Percentiles rank a stretch among this genome's conserved stretches.
Conservation (phyloP, 1,284 basidiomycete genomes). For the Cryptococcus sp. region DNA sequence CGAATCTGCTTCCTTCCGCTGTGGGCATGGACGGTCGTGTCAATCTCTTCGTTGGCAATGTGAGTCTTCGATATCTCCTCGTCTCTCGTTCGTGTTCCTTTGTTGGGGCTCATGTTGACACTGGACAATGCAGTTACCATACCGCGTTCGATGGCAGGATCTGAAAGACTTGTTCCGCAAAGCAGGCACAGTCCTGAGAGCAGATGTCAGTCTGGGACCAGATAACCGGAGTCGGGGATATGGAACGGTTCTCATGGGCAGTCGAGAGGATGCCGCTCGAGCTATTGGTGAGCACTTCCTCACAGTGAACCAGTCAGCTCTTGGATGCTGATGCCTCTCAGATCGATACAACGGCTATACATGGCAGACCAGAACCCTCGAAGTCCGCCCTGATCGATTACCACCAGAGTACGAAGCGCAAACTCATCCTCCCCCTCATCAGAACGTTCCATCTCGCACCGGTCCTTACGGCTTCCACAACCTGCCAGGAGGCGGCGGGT, state of each 20-base stretch:
- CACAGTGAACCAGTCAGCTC: neutral
- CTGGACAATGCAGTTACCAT: constrained; percentile 67
- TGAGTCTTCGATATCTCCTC: constrained; percentile 53
- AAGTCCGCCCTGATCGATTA: constrained; percentile 81
- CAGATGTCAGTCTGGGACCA: constrained; percentile 87
- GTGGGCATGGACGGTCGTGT: constrained; percentile 72
- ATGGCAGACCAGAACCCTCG: constrained; percentile 87
- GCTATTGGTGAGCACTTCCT: constrained; percentile 62
- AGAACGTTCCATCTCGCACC: constrained; percentile 14
- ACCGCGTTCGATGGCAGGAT: constrained; percentile 94
- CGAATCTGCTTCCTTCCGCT: constrained; percentile 50
- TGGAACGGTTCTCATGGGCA: constrained; percentile 88
- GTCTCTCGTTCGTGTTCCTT: constrained; percentile 6
- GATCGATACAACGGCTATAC: constrained; percentile 81
- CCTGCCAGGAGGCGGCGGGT: constrained; percentile 5
- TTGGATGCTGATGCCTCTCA: constrained; percentile 4
- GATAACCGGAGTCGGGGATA: constrained; percentile 91
- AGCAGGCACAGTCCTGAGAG: constrained; percentile 90
- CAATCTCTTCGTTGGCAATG: constrained; percentile 86
- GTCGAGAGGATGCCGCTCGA: constrained; percentile 84
- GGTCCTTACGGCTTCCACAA: constrained; percentile 12
- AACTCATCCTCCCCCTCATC: constrained; percentile 36
- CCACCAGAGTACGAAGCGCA: constrained; percentile 60
- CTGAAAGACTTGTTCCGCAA: constrained; percentile 95
- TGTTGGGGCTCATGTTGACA: constrained; percentile 7